Evolutionary conservation across 2,329 filamentous ascomycete species (phyloP), one percentile per base, ranked within the genome.

Genomic region (Ceratocystis albifundus): DNA sequence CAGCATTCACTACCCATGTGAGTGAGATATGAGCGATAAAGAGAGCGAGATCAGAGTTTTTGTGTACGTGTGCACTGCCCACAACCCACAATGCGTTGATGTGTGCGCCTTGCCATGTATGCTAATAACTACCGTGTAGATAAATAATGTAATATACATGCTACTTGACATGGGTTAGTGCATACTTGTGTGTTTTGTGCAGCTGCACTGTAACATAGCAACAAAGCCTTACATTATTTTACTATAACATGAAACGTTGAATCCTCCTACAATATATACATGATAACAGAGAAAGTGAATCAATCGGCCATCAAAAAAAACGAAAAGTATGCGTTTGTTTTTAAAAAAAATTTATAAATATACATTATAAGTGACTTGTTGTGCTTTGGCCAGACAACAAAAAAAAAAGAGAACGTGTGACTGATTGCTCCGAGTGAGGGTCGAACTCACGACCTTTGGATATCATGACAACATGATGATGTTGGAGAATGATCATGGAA

Each of bases 401-500:
- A 48, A 17, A 62, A 62, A 45, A 28, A 46, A 28, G 32, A 25
- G 20, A 62, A 57, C 59, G 59, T 28, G 17, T 1, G n/a, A n/a
- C n/a, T n/a, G n/a, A 6, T 10, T 69, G 68, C 65, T 67, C 68
- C 65, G 64, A 67, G 66, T 68, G 66, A 69, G 68, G 68, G 66
- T 69, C 68, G 68, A 69, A 69, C 68, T 68, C 68, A 68, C 66
- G 68, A 69, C 66, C 68, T 69, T 69, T 67, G 66, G 68, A 69
- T 69, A 53, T 62, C 62, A 67, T 64, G 53, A 59, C 22, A 59
- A 10, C 22, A 30, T 59, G 12, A 30, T 17, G 3, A 36, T 10
- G n/a, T n/a, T n/a, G 32, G 12, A 36, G 32, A 36, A 36, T 36
- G 32, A 36, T 36, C n/a, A 10, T 32, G 25, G 61, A 63, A 63